Percentiles rank a stretch among this genome's conserved stretches.
Evolutionary conservation across 345 rosid species (phyloP).

Genomic region (Acer yangbiense): DNA sequence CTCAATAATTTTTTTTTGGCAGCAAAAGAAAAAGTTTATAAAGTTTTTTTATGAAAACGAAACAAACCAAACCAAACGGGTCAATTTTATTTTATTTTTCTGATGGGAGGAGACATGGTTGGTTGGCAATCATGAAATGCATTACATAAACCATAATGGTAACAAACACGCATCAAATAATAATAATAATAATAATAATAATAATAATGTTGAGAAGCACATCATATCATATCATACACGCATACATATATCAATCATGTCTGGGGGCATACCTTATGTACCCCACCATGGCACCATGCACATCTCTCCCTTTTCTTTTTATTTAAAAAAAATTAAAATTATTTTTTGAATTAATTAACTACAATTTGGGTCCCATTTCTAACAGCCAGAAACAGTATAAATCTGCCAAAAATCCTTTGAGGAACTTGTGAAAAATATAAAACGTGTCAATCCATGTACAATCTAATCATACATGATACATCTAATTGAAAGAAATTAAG

Average conservation of each 20-base stretch:
- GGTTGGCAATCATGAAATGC: constrained; percentile 26
- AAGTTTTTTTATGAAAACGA: not conserved
- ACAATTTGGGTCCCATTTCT: not conserved
- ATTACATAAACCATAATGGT: constrained; percentile 17
- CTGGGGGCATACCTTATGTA: constrained; percentile 15
- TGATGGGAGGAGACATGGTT: constrained; percentile 14
- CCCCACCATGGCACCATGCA: constrained; percentile 29
- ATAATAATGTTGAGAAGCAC: constrained; percentile 24
- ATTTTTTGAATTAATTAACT: not conserved
- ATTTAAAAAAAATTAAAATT: too few relatives aligned
- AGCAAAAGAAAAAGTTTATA: not conserved
- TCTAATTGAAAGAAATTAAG: not conserved
- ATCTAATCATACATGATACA: too few relatives aligned
- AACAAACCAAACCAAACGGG: not conserved
- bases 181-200: not conserved
- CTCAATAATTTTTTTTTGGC: not conserved
- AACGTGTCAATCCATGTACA: too few relatives aligned
- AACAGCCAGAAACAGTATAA: not conserved
- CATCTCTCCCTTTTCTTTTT: not conserved
- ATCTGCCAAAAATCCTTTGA: not conserved
- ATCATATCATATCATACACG: constrained; percentile 22
- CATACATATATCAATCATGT: constrained; percentile 22
- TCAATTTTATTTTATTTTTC: not conserved
- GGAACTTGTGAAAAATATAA: too few relatives aligned
- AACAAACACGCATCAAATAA: constrained; percentile 23